Conservation (phyloP, 2,329 filamentous ascomycete species). For the Myriosclerotinia scirpicola region DNA sequence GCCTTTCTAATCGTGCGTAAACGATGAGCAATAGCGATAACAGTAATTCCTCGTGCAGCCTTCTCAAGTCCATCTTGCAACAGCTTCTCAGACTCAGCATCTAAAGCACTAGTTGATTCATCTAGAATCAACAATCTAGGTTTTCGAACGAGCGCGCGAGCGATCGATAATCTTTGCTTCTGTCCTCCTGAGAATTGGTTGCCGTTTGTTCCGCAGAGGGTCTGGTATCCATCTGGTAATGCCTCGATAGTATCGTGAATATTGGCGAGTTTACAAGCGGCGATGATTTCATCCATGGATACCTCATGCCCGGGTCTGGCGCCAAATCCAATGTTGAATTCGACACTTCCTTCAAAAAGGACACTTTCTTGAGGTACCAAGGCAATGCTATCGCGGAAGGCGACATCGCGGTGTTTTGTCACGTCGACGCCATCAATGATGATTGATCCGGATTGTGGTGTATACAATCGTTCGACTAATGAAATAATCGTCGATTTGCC, state of each 20-base stretch:
- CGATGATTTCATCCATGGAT: slow-evolving; percentile 58
- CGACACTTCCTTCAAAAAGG: slow-evolving; percentile 57
- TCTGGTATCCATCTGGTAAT: slow-evolving; percentile 65
- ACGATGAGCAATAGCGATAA: slow-evolving; percentile 59
- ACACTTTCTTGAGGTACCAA: slow-evolving; percentile 59
- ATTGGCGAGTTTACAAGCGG: slow-evolving; percentile 61
- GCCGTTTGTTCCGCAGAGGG: slow-evolving; percentile 66
- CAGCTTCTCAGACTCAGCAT: slow-evolving; percentile 65
- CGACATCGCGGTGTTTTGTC: slow-evolving; percentile 43
- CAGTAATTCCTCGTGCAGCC: slow-evolving; percentile 53
- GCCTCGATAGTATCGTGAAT: slow-evolving; percentile 67
- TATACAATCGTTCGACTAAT: slow-evolving; percentile 53
- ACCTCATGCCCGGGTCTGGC: slow-evolving; percentile 55
- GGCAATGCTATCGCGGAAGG: slow-evolving; percentile 54
- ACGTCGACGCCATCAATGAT: slow-evolving; percentile 44
- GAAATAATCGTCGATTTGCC: slow-evolving; percentile 67
- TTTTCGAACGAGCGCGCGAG: slow-evolving; percentile 69
- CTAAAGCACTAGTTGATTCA: slow-evolving; percentile 77
- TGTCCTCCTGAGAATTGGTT: slow-evolving; percentile 76
- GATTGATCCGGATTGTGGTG: slow-evolving; percentile 38
- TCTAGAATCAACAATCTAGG: slow-evolving; percentile 75
- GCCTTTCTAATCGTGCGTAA: slow-evolving; percentile 57
- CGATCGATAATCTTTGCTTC: slow-evolving; percentile 74
- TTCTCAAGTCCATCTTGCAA: slow-evolving; percentile 66
- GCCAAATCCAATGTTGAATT: slow-evolving; percentile 57